Base-by-base conservation (phyloP, 495 filamentous ascomycete species). In the Glarea lozoyensis region DNA sequence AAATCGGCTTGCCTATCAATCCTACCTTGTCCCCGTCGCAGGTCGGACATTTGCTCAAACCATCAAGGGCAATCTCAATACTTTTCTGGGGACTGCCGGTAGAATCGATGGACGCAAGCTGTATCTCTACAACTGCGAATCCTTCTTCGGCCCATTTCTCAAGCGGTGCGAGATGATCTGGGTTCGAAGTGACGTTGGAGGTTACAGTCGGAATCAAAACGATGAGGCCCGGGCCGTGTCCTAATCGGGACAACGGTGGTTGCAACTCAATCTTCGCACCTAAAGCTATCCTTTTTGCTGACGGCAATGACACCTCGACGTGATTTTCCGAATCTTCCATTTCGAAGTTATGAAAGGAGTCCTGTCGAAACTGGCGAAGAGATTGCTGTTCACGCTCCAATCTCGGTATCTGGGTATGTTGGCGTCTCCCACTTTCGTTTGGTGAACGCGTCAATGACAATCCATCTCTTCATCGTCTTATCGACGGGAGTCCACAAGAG, bases 131-230 rank as follows among this genome's bases (percentile, higher is more conserved):
- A 2, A 75, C 70, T 1, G 69, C 63, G 41, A 68, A 78, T 4
- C 75, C 68, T 57, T 78, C 74, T 52, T 79, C 74, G 3, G 74
- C 75, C 72, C 75, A 79, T 60, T 78, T 79, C 40, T 65, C 50
- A 16, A 66, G 43, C 1, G 70, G 73, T 21, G 35, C 17, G 5
- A 37, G 35, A 7, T 20, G n/a, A 37, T 19, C 35, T 19, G 35
- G 18, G 11, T 16, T 37, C 17, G n/a, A 20, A 16, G 19, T 16
- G 19, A 20, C 10, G 6, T 35, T 9, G 6, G 5, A 19, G 19
- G 35, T 20, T 7, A 10, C 5, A 3, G 19, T 19, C 15, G 35
- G 35, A 16, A 37, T 6, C 5, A 21, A 16, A 19, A 37, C 17
- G 15, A 37, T 21, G 3, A 37, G 18, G 6, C 35, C 35, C 19